Conservation (phyloP, 805 yeast species). For the Candida michaelii region DNA sequence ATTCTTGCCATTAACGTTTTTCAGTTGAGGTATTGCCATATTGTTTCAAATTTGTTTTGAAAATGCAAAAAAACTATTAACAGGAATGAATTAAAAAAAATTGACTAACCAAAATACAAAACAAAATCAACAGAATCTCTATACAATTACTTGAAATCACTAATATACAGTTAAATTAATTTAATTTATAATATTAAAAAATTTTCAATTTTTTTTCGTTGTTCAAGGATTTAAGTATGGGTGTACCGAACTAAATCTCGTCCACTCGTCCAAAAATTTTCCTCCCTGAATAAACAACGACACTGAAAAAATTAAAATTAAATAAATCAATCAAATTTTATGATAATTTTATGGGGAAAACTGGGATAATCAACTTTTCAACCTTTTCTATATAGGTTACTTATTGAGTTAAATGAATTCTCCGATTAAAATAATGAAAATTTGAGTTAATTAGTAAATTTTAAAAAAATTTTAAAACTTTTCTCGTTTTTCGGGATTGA, state of each 20-base stretch:
- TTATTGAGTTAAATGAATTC: neutral
- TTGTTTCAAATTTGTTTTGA: neutral
- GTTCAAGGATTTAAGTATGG: slow-evolving; percentile 8
- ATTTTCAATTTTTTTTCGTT: neutral
- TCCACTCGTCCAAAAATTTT: slow-evolving; percentile 6
- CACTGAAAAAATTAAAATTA: slow-evolving; percentile 4
- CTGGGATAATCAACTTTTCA: neutral
- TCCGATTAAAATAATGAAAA: neutral
- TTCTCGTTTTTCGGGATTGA: slow-evolving; percentile 8
- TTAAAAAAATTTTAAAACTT: slow-evolving; percentile 4
- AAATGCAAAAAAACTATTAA: neutral
- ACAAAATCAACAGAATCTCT: neutral
- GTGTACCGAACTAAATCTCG: slow-evolving; percentile 10
- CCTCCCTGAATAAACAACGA: slow-evolving; percentile 10
- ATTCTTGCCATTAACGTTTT: slow-evolving; percentile 23
- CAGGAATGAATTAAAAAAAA: slow-evolving; percentile 3
- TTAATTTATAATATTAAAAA: neutral
- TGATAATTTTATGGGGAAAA: slow-evolving; percentile 5
- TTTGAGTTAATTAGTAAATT: slow-evolving; percentile 3
- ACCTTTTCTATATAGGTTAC: neutral
- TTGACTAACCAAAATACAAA: neutral
- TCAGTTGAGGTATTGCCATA: slow-evolving; percentile 45
- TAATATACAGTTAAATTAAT: neutral
- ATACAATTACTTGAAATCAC: neutral
- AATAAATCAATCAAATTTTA: slow-evolving; percentile 7